Base-by-base conservation (phyloP, 768 basidiomycete species). In the Kwoniella dendrophila region DNA sequence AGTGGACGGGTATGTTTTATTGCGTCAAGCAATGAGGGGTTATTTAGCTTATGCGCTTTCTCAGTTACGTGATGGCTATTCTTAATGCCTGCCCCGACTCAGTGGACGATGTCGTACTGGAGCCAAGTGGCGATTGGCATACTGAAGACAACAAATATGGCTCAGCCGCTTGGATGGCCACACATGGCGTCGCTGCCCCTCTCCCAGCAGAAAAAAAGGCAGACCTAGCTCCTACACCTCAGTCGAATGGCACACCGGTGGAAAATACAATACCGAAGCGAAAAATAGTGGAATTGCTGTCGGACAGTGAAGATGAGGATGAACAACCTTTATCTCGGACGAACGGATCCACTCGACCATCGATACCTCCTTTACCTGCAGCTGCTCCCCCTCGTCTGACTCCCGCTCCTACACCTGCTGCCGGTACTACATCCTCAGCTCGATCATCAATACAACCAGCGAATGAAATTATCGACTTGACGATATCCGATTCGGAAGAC, bases 51-150 rank as follows among this genome's bases (percentile, higher is more conserved):
- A 54, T 44, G 34, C 33, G 54, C 34, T n/a, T 1, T 22, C 38
- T 0, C 64, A 97, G 95, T 7, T 98, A 90, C 79, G 90, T 94
- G 76, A 86, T 91, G 66, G 85, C 86, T 60, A 96, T 98, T 53
- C 79, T 98, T 71, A 85, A 86, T 67, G 80, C 83, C 27, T 90
- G 88, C 2, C 84, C 90, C 0, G 90, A 93, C 24, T 82, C 82
- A 54, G 86, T 91, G 12, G 96, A 99, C 51, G 90, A 96, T 66
- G 92, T 99, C 26, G 84, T 95, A 57, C 87, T 99, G 16, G 95
- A 99, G 78, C 86, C 91, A 4, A 88, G 95, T 75, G 94, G 92
- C 1, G 88, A 94, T 76, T 99, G 96, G 96, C 94, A 96, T 76
- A 92, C 92, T 0, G 81, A 85, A 18, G 92, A 98, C 79, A 84